Evolutionary conservation across 176 grass and related monocot genomes (phyloP), one percentile per base, ranked within the genome.

Genomic region (Pharus latifolius): DNA sequence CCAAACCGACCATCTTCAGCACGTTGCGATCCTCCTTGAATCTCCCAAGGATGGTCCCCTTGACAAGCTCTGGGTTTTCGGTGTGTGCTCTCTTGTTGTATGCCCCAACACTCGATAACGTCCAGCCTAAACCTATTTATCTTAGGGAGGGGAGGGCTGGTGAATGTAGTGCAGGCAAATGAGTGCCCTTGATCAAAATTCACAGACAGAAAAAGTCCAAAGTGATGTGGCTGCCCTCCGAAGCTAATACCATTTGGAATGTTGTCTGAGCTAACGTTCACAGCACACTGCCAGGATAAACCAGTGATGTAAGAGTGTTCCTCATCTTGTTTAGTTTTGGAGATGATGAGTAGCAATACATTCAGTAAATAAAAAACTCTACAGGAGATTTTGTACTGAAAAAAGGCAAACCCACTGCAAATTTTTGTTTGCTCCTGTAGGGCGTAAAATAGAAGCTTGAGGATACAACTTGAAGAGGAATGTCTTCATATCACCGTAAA

Each of bases 1-100:
- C 94, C 60, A 98, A 72, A 69, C 94, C 94, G 38, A 98, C 84
- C 67, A 98, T 45, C 83, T 98, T 98, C 58, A 98, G 78, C 94
- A 98, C 93, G 81, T 98, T 98, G 14, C 94, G 74, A 15, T 98
- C 94, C 77, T 98, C 94, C 78, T 98, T 98, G 63, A 93, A 98
- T 77, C 94, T 93, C 61, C 93, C 94, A 1, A 98, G 84, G 69
- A 98, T 86, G 24, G 94, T 93, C 58, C 89, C 89, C 67, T 93
- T 93, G 16, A 75, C 67, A 19, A 42, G 50, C 27, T 82, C 87
- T 0, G 23, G 10, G 16, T 70, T 87, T 37, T 79, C 94, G 12
- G 85, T 83, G 60, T 80, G 73, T 32, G 63, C 7, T 32, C 78
- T 74, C 13, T 54, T 88, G 20, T 61, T 93, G 44, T 82, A 98